phyloP scores from a whole-genome alignment of 331 rosid species.

The Phaseolus coccineus region DNA sequence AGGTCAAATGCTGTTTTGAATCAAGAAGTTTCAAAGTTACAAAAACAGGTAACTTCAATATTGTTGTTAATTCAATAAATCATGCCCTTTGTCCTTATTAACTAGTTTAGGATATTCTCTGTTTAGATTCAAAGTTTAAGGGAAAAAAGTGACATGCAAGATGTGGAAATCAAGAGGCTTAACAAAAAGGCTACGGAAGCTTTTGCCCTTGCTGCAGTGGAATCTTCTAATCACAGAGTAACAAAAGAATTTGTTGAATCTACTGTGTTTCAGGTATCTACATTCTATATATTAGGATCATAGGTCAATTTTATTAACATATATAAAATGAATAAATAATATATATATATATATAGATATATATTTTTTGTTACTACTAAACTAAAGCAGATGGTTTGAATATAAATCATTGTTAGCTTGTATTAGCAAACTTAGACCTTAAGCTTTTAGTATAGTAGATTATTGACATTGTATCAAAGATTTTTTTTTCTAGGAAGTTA shows the following conservation, averaged over 20 bases:
- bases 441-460: not conserved
- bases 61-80: not conserved
- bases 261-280: slow-evolving; percentile 65
- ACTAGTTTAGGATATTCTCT: slow-evolving; percentile 34
- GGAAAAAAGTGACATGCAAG: slow-evolving; percentile 64
- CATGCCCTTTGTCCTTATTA: not conserved
- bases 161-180: slow-evolving; percentile 59
- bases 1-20: slow-evolving; percentile 57
- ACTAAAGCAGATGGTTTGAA: not conserved
- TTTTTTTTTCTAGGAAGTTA: no score
- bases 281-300: not conserved
- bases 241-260: slow-evolving; percentile 63
- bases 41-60: slow-evolving; percentile 60
- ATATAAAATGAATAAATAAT: no score
- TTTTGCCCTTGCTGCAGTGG: slow-evolving; percentile 58
- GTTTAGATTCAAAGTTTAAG: slow-evolving; percentile 65
- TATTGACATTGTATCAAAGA: not conserved
- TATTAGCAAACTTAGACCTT: not conserved
- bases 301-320: no score
- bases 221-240: slow-evolving; percentile 56
- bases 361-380: not conserved
- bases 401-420: not conserved
- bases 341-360: not conserved
- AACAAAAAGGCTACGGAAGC: slow-evolving; percentile 54
- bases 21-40: slow-evolving; percentile 66